phyloP scores from a whole-genome alignment of 768 basidiomycete species.

The Exidia glandulosa region DNA sequence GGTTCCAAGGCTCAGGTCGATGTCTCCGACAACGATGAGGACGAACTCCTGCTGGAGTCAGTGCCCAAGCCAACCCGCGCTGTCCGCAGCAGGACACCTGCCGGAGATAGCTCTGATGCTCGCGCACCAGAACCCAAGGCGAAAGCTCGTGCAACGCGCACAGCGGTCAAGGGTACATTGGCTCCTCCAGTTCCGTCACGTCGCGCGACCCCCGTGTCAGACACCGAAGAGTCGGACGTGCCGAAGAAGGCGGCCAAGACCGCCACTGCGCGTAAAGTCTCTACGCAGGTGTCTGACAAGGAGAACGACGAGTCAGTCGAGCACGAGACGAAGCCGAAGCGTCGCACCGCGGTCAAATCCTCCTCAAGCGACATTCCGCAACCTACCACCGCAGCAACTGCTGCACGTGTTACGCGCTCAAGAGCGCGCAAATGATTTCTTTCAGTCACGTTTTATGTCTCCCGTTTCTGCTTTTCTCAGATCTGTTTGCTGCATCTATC shows the following conservation, averaged over 20 bases:
- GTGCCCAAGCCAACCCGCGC: too few species aligned
- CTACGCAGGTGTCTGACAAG: neutral
- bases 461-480: neutral
- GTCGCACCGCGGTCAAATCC: neutral
- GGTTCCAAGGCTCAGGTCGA: too few species aligned
- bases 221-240: neutral
- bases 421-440: neutral
- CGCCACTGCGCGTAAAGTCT: neutral
- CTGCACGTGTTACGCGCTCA: neutral
- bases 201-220: neutral
- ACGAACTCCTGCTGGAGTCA: too few species aligned
- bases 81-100: too few species aligned
- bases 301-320: neutral
- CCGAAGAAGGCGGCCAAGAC: neutral
- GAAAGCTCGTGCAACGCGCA: too few species aligned
- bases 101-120: too few species aligned
- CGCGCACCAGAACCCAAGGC: too few species aligned
- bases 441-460: neutral
- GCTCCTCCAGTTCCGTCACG: too few species aligned
- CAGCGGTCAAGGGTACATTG: too few species aligned
- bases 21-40: too few species aligned
- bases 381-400: neutral
- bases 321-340: neutral
- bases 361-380: neutral
- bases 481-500: too few species aligned